Percentiles rank a stretch among this genome's conserved stretches.
Evolutionary conservation across 2,329 filamentous ascomycete genomes (phyloP).

Genomic region (Paracoccidioides brasiliensis): DNA sequence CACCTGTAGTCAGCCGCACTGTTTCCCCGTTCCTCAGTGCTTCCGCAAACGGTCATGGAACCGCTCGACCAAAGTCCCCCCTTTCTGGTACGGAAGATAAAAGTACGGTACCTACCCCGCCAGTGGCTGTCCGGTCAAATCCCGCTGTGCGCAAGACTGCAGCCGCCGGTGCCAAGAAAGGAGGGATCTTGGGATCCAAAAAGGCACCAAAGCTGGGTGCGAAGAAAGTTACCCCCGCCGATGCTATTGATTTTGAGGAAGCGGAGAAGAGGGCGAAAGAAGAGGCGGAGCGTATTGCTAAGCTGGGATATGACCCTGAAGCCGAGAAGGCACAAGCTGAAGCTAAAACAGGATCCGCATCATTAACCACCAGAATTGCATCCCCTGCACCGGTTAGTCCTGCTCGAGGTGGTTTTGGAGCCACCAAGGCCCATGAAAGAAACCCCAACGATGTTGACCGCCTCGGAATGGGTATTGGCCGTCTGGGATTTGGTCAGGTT

Average conservation of each 20-base stretch:
- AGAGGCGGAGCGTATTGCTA: conserved; percentile 89
- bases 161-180: conserved; percentile 55
- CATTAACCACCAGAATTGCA: conserved; percentile 50
- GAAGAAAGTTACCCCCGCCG: conserved; percentile 68
- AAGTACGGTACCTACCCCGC: conserved; percentile 38
- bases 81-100: conserved; percentile 44
- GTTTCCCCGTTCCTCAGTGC: conserved; percentile 82
- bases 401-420: conserved; percentile 46
- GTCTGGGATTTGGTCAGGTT: conserved; percentile 80
- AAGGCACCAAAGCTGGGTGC: conserved; percentile 74
- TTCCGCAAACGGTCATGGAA: conserved; percentile 50
- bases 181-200: conserved; percentile 74
- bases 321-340: conserved; percentile 50
- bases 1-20: conserved; percentile 65
- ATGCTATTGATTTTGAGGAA: conserved; percentile 88
- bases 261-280: conserved; percentile 95
- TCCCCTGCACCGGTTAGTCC: conserved; percentile 66
- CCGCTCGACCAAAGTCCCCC: conserved; percentile 69
- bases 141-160: conserved; percentile 69
- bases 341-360: conserved; percentile 24
- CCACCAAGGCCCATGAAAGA: conserved; percentile 40
- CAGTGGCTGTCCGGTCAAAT: conserved; percentile 57
- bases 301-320: conserved; percentile 88
- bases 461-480: conserved; percentile 74
- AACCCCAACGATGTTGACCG: conserved; percentile 70